Evolutionary conservation across 306 rosid species (phyloP).

Genomic region (Echinosophora koreensis): DNA sequence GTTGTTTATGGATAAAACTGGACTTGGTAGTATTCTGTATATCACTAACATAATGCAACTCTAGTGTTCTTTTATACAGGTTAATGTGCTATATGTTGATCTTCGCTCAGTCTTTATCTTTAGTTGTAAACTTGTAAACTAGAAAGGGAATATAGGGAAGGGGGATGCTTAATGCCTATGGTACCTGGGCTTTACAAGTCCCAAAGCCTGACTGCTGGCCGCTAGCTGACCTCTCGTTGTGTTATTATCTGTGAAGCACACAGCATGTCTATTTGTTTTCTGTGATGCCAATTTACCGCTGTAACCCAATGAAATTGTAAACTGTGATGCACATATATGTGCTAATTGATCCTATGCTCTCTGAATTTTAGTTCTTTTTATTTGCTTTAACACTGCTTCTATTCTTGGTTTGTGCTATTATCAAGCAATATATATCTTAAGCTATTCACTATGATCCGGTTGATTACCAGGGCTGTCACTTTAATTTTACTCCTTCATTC

Average conservation of each 20-base stretch:
- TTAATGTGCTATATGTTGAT: slow-evolving; percentile 2
- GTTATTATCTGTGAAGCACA: background rate
- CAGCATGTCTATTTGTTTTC: background rate
- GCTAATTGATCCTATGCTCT: background rate
- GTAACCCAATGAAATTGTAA: background rate
- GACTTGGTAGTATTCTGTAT: slow-evolving; percentile 3
- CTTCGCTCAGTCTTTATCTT: background rate
- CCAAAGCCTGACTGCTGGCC: slow-evolving; percentile 16
- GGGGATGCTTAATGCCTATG: background rate
- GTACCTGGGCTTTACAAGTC: background rate
- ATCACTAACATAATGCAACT: background rate
- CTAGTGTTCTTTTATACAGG: background rate
- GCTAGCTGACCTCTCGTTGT: background rate
- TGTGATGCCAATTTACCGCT: background rate
- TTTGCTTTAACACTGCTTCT: slow-evolving; percentile 12
- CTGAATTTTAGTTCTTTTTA: background rate
- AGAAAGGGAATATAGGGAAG: background rate
- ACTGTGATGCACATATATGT: background rate
- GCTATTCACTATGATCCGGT: background rate
- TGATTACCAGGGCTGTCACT: background rate
- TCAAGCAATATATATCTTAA: slow-evolving; percentile 3
- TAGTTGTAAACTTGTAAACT: background rate
- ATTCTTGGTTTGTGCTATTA: slow-evolving; percentile 5
- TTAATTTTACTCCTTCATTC: background rate
- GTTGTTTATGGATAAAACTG: slow-evolving; percentile 22